These are phyloP conservation scores for Leccinellum rugosiceps DNA, from an alignment of 768 basidiomycete species.

Conservation along the genomic window DNA sequence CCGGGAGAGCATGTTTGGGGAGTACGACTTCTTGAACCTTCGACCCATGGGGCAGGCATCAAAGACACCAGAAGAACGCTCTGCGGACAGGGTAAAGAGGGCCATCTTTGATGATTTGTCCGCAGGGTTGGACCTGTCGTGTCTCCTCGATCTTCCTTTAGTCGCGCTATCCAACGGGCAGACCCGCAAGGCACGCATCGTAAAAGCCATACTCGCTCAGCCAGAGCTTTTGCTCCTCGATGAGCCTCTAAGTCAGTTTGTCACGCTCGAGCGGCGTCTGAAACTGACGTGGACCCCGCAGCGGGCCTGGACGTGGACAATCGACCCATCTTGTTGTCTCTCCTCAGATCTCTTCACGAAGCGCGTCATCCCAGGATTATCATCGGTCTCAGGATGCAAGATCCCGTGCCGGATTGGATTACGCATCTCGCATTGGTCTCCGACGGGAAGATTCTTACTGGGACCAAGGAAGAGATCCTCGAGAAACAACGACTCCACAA, in stretches of 20 bases:
- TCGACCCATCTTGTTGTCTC: slow-evolving; percentile 50
- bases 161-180: slow-evolving; percentile 91
- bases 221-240: slow-evolving; percentile 84
- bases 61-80: slow-evolving; percentile 24
- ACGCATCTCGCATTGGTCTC: slow-evolving; percentile 61
- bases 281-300: slow-evolving; percentile 26
- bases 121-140: slow-evolving; percentile 50
- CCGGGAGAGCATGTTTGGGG: slow-evolving; percentile 63
- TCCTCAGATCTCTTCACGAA: slow-evolving; percentile 54
- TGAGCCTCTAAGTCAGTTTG: slow-evolving; percentile 76
- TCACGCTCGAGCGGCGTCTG: background rate
- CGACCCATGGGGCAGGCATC: slow-evolving; percentile 19
- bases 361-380: slow-evolving; percentile 55
- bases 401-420: slow-evolving; percentile 69
- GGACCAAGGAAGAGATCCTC: slow-evolving; percentile 47
- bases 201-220: slow-evolving; percentile 65
- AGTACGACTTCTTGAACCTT: slow-evolving; percentile 38
- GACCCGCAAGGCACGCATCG: slow-evolving; percentile 80
- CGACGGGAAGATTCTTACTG: slow-evolving; percentile 47
- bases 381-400: slow-evolving; percentile 65
- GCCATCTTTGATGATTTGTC: slow-evolving; percentile 53
- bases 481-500: slow-evolving; percentile 18
- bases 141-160: slow-evolving; percentile 77
- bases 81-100: slow-evolving; percentile 26
- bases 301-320: slow-evolving; percentile 74